phyloP scores from a whole-genome alignment of 1,284 basidiomycete species.

The Leccinum variabile region DNA sequence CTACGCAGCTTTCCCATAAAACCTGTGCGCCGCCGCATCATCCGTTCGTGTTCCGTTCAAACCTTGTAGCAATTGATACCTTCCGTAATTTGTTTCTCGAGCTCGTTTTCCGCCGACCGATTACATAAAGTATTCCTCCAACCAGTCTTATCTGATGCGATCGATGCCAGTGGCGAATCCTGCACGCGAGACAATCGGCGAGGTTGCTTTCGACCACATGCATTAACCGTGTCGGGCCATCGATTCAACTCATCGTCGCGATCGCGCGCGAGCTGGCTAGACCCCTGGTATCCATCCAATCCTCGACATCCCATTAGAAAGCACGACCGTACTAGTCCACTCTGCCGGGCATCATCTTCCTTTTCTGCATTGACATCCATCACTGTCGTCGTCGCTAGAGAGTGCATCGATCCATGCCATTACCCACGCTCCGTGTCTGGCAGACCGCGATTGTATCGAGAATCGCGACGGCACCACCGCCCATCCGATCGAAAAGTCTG shows the following conservation, averaged over 20 bases:
- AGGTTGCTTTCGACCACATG: neutral
- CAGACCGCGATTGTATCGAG: neutral
- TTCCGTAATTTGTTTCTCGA: conserved; percentile 3
- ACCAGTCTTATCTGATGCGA: conserved; percentile 17
- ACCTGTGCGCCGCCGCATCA: conserved; percentile 9
- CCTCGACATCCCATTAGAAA: neutral
- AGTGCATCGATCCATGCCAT: too few relatives aligned
- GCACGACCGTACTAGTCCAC: neutral
- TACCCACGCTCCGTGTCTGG: neutral
- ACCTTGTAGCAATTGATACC: neutral
- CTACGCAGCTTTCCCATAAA: conserved; percentile 10
- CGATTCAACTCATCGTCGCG: neutral
- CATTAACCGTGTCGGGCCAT: neutral
- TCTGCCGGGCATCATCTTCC: conserved; percentile 4
- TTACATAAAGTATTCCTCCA: neutral
- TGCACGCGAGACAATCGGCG: neutral
- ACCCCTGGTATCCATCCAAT: neutral
- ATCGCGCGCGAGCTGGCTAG: neutral
- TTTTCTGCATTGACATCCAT: conserved; percentile 4
- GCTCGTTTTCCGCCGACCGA: neutral
- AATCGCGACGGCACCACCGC: neutral
- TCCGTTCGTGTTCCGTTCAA: conserved; percentile 12
- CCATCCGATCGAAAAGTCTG: conserved; percentile 2
- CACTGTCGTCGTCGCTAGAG: neutral
- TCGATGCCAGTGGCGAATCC: conserved; percentile 12